Evolutionary conservation across 2,329 filamentous ascomycete genomes (phyloP), one percentile per base, ranked within the genome.

Genomic region (Hortaea sp.): DNA sequence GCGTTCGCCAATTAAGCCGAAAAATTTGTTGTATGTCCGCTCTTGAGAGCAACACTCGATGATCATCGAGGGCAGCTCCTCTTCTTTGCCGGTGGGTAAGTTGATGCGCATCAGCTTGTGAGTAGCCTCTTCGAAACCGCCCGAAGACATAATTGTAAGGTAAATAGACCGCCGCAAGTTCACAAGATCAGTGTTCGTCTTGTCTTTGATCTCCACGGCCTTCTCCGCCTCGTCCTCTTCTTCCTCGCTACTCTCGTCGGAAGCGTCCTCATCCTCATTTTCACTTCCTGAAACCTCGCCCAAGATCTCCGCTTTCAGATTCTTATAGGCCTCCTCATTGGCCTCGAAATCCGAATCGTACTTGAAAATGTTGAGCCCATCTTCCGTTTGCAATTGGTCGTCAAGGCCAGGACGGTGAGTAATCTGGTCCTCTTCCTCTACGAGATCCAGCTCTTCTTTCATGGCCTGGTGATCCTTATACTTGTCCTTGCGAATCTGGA

Each of bases 401-500:
- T 95, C 86, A 29, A 98, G 69, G 42, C 84, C 82, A 42, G 88
- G 74, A 46, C 81, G 78, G 68, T 98, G 92, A 1, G 92, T 97
- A 58, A 97, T 94, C 64, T 97, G 92, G 61, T 98, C 92, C 65
- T 97, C 90, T 67, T 98, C 92, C 67, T 97, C 90, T 6, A 98
- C 87, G 40, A 98, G 67, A 66, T 98, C 92, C 47, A 98, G 72
- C 64, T 98, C 92, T 62, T 95, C 89, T 65, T 82, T 89, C 57
- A 97, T 73, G 0, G 88, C 83, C 12, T 84, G 88, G 59, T 97
- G 88, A 59, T 97, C 88, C 71, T 95, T 95, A 74, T 94, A 98
- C 59, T 85, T 85, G 68, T 97, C 90, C 68, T 95, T 95, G 53
- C 92, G 80, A 46, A 95, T 84, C 69, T 98, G 89, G 65, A 98